Base-by-base conservation (phyloP, 1,284 basidiomycete genomes). In the Dichomitus squalens region DNA sequence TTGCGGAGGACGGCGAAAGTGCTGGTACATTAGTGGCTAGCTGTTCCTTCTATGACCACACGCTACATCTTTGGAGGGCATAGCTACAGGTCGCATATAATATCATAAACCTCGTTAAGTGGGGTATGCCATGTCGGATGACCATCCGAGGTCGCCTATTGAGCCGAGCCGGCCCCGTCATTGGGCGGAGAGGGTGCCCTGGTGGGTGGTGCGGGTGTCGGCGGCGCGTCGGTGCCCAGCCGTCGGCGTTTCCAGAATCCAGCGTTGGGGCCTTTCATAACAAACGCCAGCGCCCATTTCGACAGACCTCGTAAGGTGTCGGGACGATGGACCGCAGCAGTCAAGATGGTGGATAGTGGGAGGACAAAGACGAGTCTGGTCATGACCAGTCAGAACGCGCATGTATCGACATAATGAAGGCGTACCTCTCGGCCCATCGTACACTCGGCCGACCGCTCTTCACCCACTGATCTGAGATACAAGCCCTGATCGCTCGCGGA, bases 1-100 rank as follows among this genome's bases (percentile, higher is more conserved):
- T 78, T 61, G 76, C 70, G 18, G 64, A 61, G 1, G 68, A 51
- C 6, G 70, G 63, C 25, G 71, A 64, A 1, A 73, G 52, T 23
- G 46, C 52, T 40, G 60, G 60, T 52, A 88, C 83, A 3, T 63
- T 91, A 31, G 80, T 98, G 31, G 94, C 87, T 23, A 96, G 90
- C 68, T 97, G 95, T 71, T 98, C 96, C 16, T 99, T 99, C 74
- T 99, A 99, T 71, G 96, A 99, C 72, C 92, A 95, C 69, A 75
- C 79, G 23, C 70, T 98, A 73, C 85, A 90, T 72, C 67, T 96
- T 27, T 99, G 96, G 96, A 76, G 74, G 52, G 87, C 81, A 50
- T 90, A 72, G 69, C 29, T 33, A 16, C 23, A 11, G n/a, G 21
- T 20, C 44, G 46, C 34, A 35, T 21, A 36, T 39, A 9, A 21